Percentiles rank a stretch among this genome's conserved stretches.
These are phyloP conservation scores for Nemania sp. DNA, from an alignment of 2,329 filamentous ascomycete genomes.

Conservation along the genomic window DNA sequence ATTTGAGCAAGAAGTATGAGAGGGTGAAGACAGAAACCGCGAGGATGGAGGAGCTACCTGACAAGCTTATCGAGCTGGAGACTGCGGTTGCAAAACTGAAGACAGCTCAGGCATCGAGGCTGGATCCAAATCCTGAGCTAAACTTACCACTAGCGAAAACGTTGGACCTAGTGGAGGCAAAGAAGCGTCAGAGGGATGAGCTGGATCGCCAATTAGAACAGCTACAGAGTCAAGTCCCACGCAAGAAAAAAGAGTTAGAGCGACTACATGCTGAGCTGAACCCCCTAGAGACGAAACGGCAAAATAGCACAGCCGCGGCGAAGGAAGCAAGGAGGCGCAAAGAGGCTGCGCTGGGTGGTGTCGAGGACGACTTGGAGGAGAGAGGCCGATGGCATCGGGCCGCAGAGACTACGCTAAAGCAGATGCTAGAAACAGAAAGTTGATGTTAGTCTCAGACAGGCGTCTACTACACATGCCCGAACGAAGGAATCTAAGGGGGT, in stretches of 20 bases:
- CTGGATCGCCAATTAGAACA: constrained; percentile 73
- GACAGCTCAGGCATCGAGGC: constrained; percentile 53
- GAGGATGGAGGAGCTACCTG: constrained; percentile 64
- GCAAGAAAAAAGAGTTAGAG: constrained; percentile 75
- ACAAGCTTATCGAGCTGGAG: constrained; percentile 62
- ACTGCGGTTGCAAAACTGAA: constrained; percentile 60
- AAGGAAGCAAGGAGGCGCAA: constrained; percentile 76
- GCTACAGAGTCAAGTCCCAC: constrained; percentile 71
- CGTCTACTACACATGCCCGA: too few species aligned
- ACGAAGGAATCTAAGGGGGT: too few species aligned
- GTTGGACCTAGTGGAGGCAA: constrained; percentile 62
- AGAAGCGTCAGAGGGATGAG: constrained; percentile 64
- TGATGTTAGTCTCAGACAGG: constrained; percentile 23
- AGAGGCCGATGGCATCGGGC: constrained; percentile 80
- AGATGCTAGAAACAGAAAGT: constrained; percentile 67
- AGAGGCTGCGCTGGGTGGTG: constrained; percentile 73
- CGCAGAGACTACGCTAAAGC: constrained; percentile 72
- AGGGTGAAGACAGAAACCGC: constrained; percentile 61
- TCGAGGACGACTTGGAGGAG: constrained; percentile 80
- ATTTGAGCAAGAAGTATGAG: constrained; percentile 68
- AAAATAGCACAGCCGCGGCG: constrained; percentile 74
- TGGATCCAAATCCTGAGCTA: constrained; percentile 59
- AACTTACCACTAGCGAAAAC: constrained; percentile 71
- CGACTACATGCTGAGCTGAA: constrained; percentile 75
- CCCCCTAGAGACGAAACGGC: constrained; percentile 74